phyloP scores from a whole-genome alignment of 1,284 basidiomycete species.

The Ganoderma meredithae region DNA sequence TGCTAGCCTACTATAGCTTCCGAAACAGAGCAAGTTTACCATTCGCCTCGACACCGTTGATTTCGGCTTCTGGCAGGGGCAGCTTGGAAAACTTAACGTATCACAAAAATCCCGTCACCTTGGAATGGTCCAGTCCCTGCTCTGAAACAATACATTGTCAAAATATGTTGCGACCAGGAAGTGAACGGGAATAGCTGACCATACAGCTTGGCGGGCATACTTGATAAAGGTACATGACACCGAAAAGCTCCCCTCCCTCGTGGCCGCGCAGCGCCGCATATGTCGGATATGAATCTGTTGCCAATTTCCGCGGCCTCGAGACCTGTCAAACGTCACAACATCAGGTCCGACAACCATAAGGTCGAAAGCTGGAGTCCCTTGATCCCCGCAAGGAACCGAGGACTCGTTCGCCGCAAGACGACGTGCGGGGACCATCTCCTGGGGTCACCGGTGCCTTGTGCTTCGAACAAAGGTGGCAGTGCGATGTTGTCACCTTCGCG shows the following conservation, averaged over 20 bases:
- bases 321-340: not conserved
- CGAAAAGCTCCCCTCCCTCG: not conserved
- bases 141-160: not conserved
- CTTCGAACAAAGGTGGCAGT: not conserved
- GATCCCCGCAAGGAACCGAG: not conserved
- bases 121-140: not conserved
- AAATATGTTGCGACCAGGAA: not conserved
- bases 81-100: not conserved
- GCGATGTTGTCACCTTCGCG: not conserved
- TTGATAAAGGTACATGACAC: not conserved
- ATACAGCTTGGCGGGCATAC: not conserved
- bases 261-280: not conserved
- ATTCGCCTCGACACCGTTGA: not conserved
- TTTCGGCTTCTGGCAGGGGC: not conserved
- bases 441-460: not conserved
- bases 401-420: not conserved
- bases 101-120: not conserved
- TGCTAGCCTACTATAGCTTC: not conserved
- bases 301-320: not conserved
- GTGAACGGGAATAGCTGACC: not conserved
- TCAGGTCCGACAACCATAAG: not conserved
- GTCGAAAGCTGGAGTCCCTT: not conserved
- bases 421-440: not conserved
- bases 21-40: not conserved
- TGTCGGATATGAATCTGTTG: not conserved